phyloP scores from a whole-genome alignment of 805 yeast species.

The Kuraishia cidri region DNA sequence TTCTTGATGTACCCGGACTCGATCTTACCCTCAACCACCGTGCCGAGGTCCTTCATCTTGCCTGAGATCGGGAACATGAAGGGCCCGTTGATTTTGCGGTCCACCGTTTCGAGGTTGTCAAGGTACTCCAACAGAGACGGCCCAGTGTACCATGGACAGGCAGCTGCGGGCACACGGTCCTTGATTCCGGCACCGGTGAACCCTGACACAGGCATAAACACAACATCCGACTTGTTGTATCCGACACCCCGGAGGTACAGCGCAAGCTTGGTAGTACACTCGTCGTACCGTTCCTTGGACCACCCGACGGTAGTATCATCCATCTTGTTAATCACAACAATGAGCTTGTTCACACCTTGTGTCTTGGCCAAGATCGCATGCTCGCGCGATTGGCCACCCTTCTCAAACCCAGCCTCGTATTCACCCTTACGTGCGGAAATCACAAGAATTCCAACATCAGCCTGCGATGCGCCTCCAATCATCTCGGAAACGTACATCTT shows the following conservation, averaged over 20 bases:
- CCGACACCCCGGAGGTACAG: constrained; percentile 82
- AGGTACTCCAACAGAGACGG: constrained; percentile 87
- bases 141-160: constrained; percentile 91
- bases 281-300: constrained; percentile 94
- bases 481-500: constrained; percentile 97
- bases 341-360: constrained; percentile 91
- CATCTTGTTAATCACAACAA: constrained; percentile 96
- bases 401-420: constrained; percentile 98
- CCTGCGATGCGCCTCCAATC: constrained; percentile 99
- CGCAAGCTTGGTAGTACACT: constrained; percentile 81
- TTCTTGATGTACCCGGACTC: constrained; percentile 92
- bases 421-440: constrained; percentile 99
- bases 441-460: constrained; percentile 95
- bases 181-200: constrained; percentile 95
- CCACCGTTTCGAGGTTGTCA: constrained; percentile 71
- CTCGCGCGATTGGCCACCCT: constrained; percentile 98
- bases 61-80: constrained; percentile 95
- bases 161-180: constrained; percentile 62
- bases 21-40: constrained; percentile 96
- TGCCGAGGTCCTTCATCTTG: constrained; percentile 95
- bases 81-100: constrained; percentile 88
- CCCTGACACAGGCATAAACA: constrained; percentile 97
- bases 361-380: constrained; percentile 96
- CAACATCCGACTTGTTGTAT: constrained; percentile 78
- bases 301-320: constrained; percentile 95